Evolutionary conservation across 176 grass and related monocot genomes (phyloP).

Genomic region (Carex parvula): DNA sequence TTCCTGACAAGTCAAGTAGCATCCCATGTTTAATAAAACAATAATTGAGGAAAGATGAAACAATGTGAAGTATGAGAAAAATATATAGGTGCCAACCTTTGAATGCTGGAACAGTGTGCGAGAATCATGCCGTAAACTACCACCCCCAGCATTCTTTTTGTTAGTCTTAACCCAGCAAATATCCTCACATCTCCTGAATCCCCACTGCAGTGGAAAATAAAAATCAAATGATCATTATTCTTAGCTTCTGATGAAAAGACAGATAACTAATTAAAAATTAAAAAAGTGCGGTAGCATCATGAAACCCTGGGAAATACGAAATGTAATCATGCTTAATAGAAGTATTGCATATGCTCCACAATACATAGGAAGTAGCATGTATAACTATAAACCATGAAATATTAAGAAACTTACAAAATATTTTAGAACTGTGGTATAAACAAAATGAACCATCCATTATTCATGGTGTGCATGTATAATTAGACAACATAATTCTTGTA

Average conservation of each 20-base stretch:
- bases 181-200: conserved; percentile 95
- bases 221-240: neutral
- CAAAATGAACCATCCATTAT: neutral
- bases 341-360: neutral
- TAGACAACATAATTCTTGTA: neutral
- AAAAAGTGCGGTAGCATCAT: neutral
- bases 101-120: conserved; percentile 85
- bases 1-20: conserved; percentile 51
- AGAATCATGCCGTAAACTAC: conserved; percentile 74
- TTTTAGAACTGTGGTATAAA: neutral
- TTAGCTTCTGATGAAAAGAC: neutral
- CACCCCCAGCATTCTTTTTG: conserved; percentile 86
- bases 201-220: conserved; percentile 57
- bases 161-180: conserved; percentile 97
- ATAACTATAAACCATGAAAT: neutral
- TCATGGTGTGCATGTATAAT: neutral
- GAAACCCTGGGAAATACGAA: neutral
- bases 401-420: neutral
- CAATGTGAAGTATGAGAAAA: neutral
- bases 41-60: neutral
- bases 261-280: neutral
- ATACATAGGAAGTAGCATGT: neutral
- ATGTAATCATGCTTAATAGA: neutral
- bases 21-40: conserved; percentile 26
- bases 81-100: conserved; percentile 41